A percentile compares a stretch with the other conserved stretches of the same genome.
These are phyloP conservation scores for Herpetomonas samuelpessoai DNA, from an alignment of 208 protist genomes.

Conservation along the genomic window DNA sequence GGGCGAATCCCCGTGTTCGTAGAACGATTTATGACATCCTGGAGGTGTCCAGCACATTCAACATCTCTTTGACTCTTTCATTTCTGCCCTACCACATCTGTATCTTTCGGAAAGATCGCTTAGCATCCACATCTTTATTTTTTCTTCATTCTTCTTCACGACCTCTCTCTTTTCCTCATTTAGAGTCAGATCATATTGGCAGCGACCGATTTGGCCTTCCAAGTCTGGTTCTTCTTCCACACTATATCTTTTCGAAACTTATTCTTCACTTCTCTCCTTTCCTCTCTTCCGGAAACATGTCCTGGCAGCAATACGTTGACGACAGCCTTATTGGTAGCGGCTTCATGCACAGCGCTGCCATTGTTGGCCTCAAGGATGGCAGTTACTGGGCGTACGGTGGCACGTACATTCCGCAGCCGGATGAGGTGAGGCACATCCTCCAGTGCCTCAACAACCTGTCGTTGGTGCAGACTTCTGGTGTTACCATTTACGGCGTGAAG, in stretches of 20 bases:
- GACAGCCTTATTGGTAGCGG: conserved; percentile 85
- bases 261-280: not conserved
- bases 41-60: too few relatives aligned
- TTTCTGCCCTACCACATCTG: too few relatives aligned
- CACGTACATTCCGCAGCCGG: conserved; percentile 80
- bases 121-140: not conserved
- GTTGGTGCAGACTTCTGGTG: conserved; percentile 62
- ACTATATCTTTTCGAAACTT: too few relatives aligned
- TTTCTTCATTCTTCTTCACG: conserved; percentile 13
- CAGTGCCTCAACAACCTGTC: conserved; percentile 61
- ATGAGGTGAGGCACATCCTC: conserved; percentile 81
- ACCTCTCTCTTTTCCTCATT: conserved; percentile 7
- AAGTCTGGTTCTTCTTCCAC: too few relatives aligned
- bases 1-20: too few relatives aligned
- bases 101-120: not conserved
- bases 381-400: conserved; percentile 90
- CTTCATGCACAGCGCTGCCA: conserved; percentile 86
- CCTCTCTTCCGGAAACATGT: conserved; percentile 39
- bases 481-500: conserved; percentile 82
- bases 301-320: conserved; percentile 87
- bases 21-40: too few relatives aligned
- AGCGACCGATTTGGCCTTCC: too few relatives aligned
- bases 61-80: too few relatives aligned
- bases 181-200: not conserved
- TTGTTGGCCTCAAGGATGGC: conserved; percentile 74